Percentiles rank a stretch among this genome's conserved stretches.
These are phyloP conservation scores for Agrocybe pediades DNA, from an alignment of 768 basidiomycete species.

Conservation along the genomic window DNA sequence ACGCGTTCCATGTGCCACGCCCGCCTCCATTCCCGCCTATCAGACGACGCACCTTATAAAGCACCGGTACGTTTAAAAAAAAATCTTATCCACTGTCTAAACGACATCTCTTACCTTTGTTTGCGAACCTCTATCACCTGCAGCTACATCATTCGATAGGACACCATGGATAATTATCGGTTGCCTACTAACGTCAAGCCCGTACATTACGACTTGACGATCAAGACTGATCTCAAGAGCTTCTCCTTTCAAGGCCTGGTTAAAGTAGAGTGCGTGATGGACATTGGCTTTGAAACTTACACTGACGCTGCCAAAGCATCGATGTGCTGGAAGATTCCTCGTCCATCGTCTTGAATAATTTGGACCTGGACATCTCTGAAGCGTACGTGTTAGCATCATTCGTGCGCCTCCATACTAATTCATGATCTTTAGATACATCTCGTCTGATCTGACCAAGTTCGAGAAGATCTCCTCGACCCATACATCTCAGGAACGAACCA, in stretches of 20 bases:
- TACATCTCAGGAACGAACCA: slow-evolving; percentile 59
- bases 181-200: slow-evolving; percentile 69
- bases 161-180: slow-evolving; percentile 43
- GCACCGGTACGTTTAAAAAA: too few species aligned
- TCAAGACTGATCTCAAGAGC: slow-evolving; percentile 78
- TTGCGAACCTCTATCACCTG: too few species aligned
- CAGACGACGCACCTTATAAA: too few species aligned
- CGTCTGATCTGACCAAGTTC: slow-evolving; percentile 48
- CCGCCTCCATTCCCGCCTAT: too few species aligned
- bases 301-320: slow-evolving; percentile 41
- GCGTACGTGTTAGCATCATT: slow-evolving; percentile 35
- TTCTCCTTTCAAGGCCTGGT: slow-evolving; percentile 76
- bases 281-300: neutral
- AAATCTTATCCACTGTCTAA: too few species aligned
- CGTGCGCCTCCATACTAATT: neutral
- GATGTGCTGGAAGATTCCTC: slow-evolving; percentile 62
- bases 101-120: too few species aligned
- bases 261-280: slow-evolving; percentile 54
- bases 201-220: slow-evolving; percentile 72
- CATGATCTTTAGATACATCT: slow-evolving; percentile 39
- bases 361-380: slow-evolving; percentile 53
- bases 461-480: slow-evolving; percentile 53
- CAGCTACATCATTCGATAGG: too few species aligned
- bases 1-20: too few species aligned
- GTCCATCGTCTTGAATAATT: slow-evolving; percentile 64